These are phyloP conservation scores for Blastobotrys chiropterorum DNA, from an alignment of 805 yeast genomes.

Conservation along the genomic window DNA sequence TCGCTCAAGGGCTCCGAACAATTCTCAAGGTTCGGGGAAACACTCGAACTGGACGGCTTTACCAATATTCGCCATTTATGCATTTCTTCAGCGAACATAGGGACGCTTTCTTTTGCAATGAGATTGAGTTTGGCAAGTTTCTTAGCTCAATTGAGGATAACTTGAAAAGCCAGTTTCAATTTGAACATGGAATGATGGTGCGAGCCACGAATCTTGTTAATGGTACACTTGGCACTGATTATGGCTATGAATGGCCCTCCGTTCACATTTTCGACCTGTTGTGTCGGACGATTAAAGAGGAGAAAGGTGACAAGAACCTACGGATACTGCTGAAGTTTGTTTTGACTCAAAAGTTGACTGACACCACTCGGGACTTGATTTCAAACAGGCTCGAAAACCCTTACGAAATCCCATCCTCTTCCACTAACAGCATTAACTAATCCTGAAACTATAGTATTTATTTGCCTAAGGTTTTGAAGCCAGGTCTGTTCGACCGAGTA, in stretches of 20 bases:
- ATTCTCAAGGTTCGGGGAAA: neutral
- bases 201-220: neutral
- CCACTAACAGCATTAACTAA: too few relatives aligned
- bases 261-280: neutral
- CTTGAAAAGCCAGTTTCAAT: neutral
- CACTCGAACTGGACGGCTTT: neutral
- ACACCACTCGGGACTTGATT: neutral
- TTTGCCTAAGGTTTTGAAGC: too few relatives aligned
- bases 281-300: neutral
- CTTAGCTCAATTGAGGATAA: neutral
- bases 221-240: neutral
- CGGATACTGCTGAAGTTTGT: neutral
- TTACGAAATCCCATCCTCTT: neutral
- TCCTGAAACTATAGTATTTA: too few relatives aligned
- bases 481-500: too few relatives aligned
- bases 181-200: neutral
- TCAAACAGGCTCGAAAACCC: neutral
- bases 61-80: neutral
- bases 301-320: neutral
- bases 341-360: neutral
- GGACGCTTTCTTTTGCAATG: neutral
- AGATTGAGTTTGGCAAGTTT: neutral
- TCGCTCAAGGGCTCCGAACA: neutral
- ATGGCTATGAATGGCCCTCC: neutral
- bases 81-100: neutral